Percentiles rank a stretch among this genome's conserved stretches.
phyloP scores from a whole-genome alignment of 116 monocot genomes.

The Cymodocea nodosa region DNA sequence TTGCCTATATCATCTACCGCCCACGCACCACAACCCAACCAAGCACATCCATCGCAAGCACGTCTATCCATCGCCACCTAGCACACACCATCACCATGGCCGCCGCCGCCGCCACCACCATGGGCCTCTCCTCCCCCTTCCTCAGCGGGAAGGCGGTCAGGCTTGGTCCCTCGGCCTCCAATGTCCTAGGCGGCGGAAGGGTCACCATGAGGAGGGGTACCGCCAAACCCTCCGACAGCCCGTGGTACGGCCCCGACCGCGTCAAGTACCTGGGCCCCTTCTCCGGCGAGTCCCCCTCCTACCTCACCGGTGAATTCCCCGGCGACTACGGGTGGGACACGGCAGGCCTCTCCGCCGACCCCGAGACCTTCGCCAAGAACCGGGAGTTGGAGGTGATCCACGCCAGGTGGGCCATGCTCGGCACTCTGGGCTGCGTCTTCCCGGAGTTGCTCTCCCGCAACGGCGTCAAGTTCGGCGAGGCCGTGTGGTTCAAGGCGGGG shows the following conservation, averaged over 20 bases:
- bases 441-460: constrained; percentile 55
- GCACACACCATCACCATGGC: too few species aligned
- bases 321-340: constrained; percentile 79
- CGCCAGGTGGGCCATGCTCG: constrained; percentile 56
- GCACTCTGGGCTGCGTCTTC: constrained; percentile 54
- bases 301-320: constrained; percentile 54
- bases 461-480: constrained; percentile 77
- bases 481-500: constrained; percentile 72
- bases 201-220: constrained; percentile 29
- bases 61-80: too few species aligned
- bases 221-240: constrained; percentile 30
- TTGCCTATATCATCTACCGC: too few species aligned
- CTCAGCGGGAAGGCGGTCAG: constrained; percentile 23
- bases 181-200: constrained; percentile 28
- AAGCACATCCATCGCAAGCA: too few species aligned
- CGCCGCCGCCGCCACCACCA: constrained; percentile 12
- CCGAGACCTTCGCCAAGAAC: constrained; percentile 68
- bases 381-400: constrained; percentile 62
- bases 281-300: constrained; percentile 60
- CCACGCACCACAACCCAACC: not conserved
- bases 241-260: constrained; percentile 75
- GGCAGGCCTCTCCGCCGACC: constrained; percentile 56
- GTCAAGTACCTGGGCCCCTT: constrained; percentile 75
- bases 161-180: constrained; percentile 11
- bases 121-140: constrained; percentile 26